These are phyloP conservation scores for Kwoniella europaea DNA, from an alignment of 768 basidiomycete species.

Conservation along the genomic window DNA sequence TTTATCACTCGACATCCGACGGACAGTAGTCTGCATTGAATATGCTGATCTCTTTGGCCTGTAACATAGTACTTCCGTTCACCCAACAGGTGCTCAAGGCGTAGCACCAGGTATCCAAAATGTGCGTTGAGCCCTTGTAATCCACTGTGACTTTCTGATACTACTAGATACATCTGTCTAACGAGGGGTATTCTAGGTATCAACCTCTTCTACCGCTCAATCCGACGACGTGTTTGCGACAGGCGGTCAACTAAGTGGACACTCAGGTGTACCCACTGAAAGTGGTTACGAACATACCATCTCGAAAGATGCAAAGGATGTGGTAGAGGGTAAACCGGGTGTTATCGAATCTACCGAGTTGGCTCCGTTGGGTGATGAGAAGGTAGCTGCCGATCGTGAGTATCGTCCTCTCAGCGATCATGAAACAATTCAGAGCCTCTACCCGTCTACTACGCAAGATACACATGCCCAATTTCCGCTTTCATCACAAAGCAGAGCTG, in stretches of 20 bases:
- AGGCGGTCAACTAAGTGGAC: conserved; percentile 13
- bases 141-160: too few species aligned
- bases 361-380: conserved; percentile 37
- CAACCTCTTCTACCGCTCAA: conserved; percentile 9
- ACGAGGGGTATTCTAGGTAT: not conserved
- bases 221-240: conserved; percentile 17
- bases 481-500: not conserved
- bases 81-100: conserved; percentile 24
- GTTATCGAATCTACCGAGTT: conserved; percentile 37
- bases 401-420: not conserved
- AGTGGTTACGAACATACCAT: conserved; percentile 17
- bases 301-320: conserved; percentile 12
- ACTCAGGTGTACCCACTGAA: conserved; percentile 19
- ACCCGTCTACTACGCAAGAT: too few species aligned
- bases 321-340: conserved; percentile 30
- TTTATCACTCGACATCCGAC: too few species aligned
- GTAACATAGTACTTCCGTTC: conserved; percentile 15
- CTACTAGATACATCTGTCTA: not conserved
- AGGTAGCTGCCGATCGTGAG: conserved; percentile 40
- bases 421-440: too few species aligned
- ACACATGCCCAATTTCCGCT: too few species aligned
- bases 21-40: not conserved
- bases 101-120: conserved; percentile 31
- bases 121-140: conserved; percentile 12
- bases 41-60: not conserved